Base-by-base conservation (phyloP, 768 basidiomycete species). In the Pulveroboletus sp. region DNA sequence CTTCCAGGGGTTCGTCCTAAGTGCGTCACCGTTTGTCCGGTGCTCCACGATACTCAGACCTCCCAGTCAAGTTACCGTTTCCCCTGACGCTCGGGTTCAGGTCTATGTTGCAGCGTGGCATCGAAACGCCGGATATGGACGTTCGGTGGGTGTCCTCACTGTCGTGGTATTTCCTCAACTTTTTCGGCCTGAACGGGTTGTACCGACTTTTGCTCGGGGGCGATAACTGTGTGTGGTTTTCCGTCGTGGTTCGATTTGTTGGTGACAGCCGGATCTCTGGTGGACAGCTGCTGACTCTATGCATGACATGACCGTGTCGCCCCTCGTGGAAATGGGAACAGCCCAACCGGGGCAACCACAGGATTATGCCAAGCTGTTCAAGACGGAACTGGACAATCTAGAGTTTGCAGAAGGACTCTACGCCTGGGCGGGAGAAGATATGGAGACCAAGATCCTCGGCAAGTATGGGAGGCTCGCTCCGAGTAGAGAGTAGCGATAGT, bases 161-260 rank as follows among this genome's bases (percentile, higher is more conserved):
- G 47, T 94, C 92, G 15, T 98, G 96, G 96, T 99, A 98, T 72
- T 98, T 99, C 71, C 82, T 98, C 61, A 98, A 97, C 75, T 90
- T 97, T 72, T 98, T 99, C 69, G 95, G 95, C 47, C 72, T 99
- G 54, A 97, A 97, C 63, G 94, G 93, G 15, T 70, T 99, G 15
- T 99, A 98, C 74, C 89, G 87, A 43, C 83, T 98, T 52, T 81
- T 98, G 51, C 83, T 99, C 52, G 94, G 93, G 8, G 79, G 79
- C 36, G 92, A 94, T 47, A 93, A 94, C 61, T 79, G 95, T 94
- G 56, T 61, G 85, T 72, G 37, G 37, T 43, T 33, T 53, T 49
- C 41, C 3, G 39, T 38, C 27, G 17, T 48, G 40, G 47, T 41
- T 52, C 48, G 38, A 36, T 57, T 49, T 52, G 60, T 50, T 45